Percentiles rank a stretch among this genome's conserved stretches.
Evolutionary conservation across 306 rosid genomes (phyloP).

Genomic region (Sicyos edulis): DNA sequence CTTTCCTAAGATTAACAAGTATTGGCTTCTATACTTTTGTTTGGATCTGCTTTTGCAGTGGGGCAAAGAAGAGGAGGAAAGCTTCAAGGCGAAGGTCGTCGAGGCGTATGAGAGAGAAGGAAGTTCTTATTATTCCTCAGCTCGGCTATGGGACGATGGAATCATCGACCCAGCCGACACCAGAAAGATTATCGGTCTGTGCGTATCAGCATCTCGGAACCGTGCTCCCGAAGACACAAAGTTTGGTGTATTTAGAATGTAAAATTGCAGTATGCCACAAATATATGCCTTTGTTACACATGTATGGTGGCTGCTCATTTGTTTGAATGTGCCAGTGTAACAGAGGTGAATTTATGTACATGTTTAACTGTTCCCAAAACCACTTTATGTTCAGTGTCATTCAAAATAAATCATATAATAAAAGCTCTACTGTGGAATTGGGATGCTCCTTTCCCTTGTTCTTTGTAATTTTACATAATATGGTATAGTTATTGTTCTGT

Average conservation of each 20-base stretch:
- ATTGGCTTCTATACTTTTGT: slow-evolving; percentile 20
- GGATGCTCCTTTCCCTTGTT: background rate
- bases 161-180: slow-evolving; percentile 95
- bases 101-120: slow-evolving; percentile 85
- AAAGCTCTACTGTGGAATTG: background rate
- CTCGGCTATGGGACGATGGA: slow-evolving; percentile 95
- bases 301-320: background rate
- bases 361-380: background rate
- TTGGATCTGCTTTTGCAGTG: slow-evolving; percentile 39
- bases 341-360: slow-evolving; percentile 12
- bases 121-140: slow-evolving; percentile 84
- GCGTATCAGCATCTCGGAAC: slow-evolving; percentile 68
- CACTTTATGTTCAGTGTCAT: background rate
- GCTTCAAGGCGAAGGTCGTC: slow-evolving; percentile 61
- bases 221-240: slow-evolving; percentile 60
- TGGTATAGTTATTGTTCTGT: background rate
- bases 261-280: slow-evolving; percentile 16
- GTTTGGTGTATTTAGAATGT: slow-evolving; percentile 93
- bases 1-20: slow-evolving; percentile 4
- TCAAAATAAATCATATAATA: slow-evolving; percentile 3
- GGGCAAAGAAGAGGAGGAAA: slow-evolving; percentile 84
- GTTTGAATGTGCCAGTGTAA: background rate
- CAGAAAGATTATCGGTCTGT: slow-evolving; percentile 67
- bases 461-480: background rate
- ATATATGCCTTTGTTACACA: background rate